phyloP scores from a whole-genome alignment of 495 filamentous ascomycete species.

The Aspergillus kassunensis region DNA sequence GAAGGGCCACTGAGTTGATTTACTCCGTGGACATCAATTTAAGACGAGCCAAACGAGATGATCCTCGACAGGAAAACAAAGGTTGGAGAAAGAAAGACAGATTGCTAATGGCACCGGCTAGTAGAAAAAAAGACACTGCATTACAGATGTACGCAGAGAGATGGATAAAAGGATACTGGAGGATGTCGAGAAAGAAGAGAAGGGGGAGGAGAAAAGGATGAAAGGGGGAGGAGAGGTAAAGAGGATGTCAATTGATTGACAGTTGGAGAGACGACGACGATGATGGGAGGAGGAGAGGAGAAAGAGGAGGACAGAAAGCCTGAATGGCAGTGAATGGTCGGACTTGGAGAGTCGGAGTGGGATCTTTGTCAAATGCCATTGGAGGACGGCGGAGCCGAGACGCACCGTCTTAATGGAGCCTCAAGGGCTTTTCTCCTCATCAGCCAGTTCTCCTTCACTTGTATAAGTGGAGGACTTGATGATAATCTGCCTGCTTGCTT shows the following conservation, averaged over 20 bases:
- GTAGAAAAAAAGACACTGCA: slow-evolving; percentile 18
- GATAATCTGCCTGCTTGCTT: too few species aligned
- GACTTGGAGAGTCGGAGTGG: slow-evolving; percentile 5
- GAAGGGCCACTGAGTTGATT: neutral
- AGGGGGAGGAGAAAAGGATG: slow-evolving; percentile 11
- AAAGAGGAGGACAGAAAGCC: slow-evolving; percentile 29
- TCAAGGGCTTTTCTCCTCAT: neutral
- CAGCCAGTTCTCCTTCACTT: neutral
- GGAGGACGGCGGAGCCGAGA: slow-evolving; percentile 15
- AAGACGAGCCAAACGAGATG: neutral
- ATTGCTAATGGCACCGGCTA: slow-evolving; percentile 19
- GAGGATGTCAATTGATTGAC: slow-evolving; percentile 14
- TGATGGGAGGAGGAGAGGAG: slow-evolving; percentile 10
- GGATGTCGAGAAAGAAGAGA: slow-evolving; percentile 9
- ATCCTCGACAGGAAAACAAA: slow-evolving; percentile 14
- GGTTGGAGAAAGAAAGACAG: slow-evolving; percentile 16
- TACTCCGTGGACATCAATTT: neutral
- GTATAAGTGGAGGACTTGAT: too few species aligned
- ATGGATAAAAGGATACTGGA: slow-evolving; percentile 18
- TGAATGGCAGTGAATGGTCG: slow-evolving; percentile 17
- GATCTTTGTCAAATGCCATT: slow-evolving; percentile 13
- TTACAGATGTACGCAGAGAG: slow-evolving; percentile 14
- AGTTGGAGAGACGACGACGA: slow-evolving; percentile 13
- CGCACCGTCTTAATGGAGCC: slow-evolving; percentile 5
- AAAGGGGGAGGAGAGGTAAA: slow-evolving; percentile 10